These are phyloP conservation scores for Cladosporium sp. DNA, from an alignment of 2,329 filamentous ascomycete genomes.

Conservation along the genomic window DNA sequence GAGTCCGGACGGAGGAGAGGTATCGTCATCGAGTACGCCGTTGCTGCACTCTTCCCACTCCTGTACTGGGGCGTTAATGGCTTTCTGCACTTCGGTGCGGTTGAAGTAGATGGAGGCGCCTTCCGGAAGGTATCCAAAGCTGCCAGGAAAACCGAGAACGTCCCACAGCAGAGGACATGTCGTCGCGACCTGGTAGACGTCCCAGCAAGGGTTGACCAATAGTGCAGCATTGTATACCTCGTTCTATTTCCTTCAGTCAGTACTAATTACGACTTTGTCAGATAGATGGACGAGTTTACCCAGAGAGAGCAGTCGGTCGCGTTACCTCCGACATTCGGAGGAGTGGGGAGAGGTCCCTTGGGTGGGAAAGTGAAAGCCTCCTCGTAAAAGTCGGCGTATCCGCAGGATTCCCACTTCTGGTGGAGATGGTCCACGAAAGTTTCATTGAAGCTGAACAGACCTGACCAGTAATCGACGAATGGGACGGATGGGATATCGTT, in stretches of 20 bases:
- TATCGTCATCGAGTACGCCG: constrained; percentile 54
- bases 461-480: constrained; percentile 63
- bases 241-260: constrained; percentile 42
- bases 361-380: constrained; percentile 71
- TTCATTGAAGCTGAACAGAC: constrained; percentile 66
- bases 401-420: constrained; percentile 55
- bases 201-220: constrained; percentile 74
- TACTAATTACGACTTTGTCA: neutral
- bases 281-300: constrained; percentile 2
- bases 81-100: constrained; percentile 41
- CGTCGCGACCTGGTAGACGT: constrained; percentile 71
- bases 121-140: constrained; percentile 62
- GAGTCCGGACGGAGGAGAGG: constrained; percentile 56
- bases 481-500: constrained; percentile 56
- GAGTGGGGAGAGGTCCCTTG: constrained; percentile 58
- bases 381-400: constrained; percentile 62
- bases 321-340: constrained; percentile 49
- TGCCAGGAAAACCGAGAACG: constrained; percentile 69
- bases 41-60: constrained; percentile 61
- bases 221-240: constrained; percentile 58
- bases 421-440: constrained; percentile 57
- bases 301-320: constrained; percentile 53
- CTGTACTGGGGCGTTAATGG: constrained; percentile 59
- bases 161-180: constrained; percentile 73
- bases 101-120: constrained; percentile 57